Evolutionary conservation across 2,329 filamentous ascomycete genomes (phyloP), one percentile per base, ranked within the genome.

Genomic region (Colletotrichum phormii): DNA sequence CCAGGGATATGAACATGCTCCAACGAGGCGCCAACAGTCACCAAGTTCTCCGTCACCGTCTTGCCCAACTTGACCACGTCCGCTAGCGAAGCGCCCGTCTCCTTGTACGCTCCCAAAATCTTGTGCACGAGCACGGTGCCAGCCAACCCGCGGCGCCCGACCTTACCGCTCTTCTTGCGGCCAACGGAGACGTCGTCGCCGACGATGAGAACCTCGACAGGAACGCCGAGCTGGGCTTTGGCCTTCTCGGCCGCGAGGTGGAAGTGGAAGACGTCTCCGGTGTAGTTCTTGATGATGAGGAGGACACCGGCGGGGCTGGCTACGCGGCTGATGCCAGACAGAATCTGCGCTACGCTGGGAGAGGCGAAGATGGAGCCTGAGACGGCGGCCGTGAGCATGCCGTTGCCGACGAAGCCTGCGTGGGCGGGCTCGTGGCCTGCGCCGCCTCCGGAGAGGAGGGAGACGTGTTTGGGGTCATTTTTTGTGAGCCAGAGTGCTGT

Each of bases 221-320:
- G 51, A 6, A 68, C 53, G 57, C 60, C 61, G 13, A 72, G 59
- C 18, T 51, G 29, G 51, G 78, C 75, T 61, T 79, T 79, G 42
- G 78, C 78, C 67, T 79, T 78, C 69, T 79, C 78, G 4, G 78
- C 78, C 3, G 78, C 78, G 18, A 79, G 64, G 5, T 78, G 77
- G 63, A 79, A 93, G 80, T 92, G 90, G 73, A 93, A 81, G 53
- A 92, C 86, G 77, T 89, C 87, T 11, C 87, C 87, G 4, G 89
- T 91, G 77, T 91, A 91, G 79, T 92, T 93, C 88, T 91, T 92
- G 8, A 91, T 88, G n/a, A 93, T 85, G 18, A 93, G 87, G 31
- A 92, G 78, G 1, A 92, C 89, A 22, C 90, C 91, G 75, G 88
- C 86, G 33, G 87, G 85, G 22, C 84, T 86, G 29, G 87, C 84